Conservation (phyloP, 148 eudicot genomes). For the Polygonum aviculare region DNA sequence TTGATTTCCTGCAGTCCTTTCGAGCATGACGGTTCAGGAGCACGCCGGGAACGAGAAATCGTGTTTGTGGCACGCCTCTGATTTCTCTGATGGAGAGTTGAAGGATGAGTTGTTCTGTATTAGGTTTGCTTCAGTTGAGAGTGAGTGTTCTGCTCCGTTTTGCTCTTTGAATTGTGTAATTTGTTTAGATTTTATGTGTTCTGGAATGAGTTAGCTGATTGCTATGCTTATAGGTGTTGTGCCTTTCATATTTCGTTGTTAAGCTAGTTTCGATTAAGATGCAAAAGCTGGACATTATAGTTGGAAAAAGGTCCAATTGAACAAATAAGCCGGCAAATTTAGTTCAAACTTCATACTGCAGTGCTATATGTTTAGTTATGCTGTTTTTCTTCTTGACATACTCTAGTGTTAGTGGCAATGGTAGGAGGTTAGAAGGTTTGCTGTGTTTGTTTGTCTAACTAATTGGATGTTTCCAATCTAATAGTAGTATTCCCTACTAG, state of each 20-base stretch:
- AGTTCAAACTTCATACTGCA: not conserved
- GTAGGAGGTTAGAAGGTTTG: not conserved
- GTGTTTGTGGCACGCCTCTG: constrained; percentile 29
- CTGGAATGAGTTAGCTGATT: not conserved
- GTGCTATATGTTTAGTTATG: not conserved
- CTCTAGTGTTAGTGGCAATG: too few relatives aligned
- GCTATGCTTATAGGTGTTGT: not conserved
- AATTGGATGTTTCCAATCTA: not conserved
- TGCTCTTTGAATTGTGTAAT: not conserved
- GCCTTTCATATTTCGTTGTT: not conserved
- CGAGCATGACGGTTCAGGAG: constrained; percentile 23
- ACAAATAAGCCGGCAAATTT: not conserved
- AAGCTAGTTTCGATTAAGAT: not conserved
- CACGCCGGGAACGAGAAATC: constrained; percentile 28
- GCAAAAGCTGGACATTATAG: not conserved
- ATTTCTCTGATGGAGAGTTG: constrained; percentile 26
- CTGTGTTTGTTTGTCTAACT: not conserved
- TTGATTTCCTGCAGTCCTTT: constrained; percentile 14
- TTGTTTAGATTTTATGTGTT: not conserved
- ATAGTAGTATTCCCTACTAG: not conserved
- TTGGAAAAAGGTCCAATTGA: not conserved
- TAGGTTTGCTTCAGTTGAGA: constrained; percentile 15
- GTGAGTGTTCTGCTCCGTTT: not conserved
- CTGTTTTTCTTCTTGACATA: not conserved
- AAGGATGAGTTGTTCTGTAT: constrained; percentile 20